These are phyloP conservation scores for Cladophialophora bantiana DNA, from an alignment of 2,329 filamentous ascomycete species.

Conservation along the genomic window DNA sequence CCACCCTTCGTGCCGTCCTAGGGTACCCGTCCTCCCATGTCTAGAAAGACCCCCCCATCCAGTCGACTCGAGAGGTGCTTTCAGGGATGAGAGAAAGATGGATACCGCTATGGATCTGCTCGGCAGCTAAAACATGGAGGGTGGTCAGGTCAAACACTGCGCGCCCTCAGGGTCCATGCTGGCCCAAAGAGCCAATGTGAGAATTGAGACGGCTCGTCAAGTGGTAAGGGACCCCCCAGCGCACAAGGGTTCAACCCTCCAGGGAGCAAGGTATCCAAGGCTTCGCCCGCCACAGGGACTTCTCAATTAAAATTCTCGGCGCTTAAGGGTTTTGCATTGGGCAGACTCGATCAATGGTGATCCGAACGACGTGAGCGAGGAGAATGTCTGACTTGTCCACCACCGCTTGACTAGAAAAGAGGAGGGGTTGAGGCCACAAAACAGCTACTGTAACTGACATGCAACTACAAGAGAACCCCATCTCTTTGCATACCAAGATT, in stretches of 20 bases:
- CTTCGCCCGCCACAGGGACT: slow-evolving; percentile 28
- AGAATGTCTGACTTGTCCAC: background rate
- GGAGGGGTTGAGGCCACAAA: background rate
- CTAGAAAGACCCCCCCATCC: slow-evolving; percentile 9
- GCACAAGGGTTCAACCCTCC: slow-evolving; percentile 6
- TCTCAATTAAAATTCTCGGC: slow-evolving; percentile 2
- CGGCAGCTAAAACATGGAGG: slow-evolving; percentile 26
- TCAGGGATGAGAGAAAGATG: slow-evolving; percentile 8
- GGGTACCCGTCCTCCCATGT: slow-evolving; percentile 10
- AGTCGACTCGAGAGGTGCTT: background rate
- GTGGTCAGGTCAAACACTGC: slow-evolving; percentile 12
- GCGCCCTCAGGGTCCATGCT: slow-evolving; percentile 8
- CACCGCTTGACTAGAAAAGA: background rate
- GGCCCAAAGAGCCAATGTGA: background rate
- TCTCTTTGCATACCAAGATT: slow-evolving; percentile 1
- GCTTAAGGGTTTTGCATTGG: slow-evolving; percentile 18
- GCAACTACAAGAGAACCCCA: background rate
- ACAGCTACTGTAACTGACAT: slow-evolving; percentile 4
- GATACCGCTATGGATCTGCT: slow-evolving; percentile 15
- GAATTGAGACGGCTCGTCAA: background rate
- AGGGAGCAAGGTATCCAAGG: background rate
- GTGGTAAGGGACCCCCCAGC: background rate
- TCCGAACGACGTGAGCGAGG: background rate
- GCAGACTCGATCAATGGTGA: slow-evolving; percentile 17
- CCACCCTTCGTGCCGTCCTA: slow-evolving; percentile 8